Percentiles rank a stretch among this genome's conserved stretches.
These are phyloP conservation scores for Apiotrichum gracile DNA, from an alignment of 1,284 basidiomycete species.

Conservation along the genomic window DNA sequence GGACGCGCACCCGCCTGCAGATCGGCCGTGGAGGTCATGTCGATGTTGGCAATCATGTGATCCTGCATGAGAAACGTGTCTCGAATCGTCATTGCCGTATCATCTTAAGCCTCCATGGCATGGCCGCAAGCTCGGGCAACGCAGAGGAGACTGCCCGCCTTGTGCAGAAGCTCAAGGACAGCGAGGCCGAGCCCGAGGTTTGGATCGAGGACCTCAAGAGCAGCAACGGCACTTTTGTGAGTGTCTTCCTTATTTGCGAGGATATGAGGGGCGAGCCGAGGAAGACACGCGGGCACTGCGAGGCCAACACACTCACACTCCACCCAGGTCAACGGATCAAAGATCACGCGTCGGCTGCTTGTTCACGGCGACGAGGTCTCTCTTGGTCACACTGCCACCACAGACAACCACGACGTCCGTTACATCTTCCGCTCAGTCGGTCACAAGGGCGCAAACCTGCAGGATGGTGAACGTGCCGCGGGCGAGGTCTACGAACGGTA, in stretches of 20 bases:
- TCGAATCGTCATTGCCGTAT: constrained; percentile 43
- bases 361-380: constrained; percentile 75
- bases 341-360: constrained; percentile 55
- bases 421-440: constrained; percentile 50
- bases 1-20: constrained; percentile 33
- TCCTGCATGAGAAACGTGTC: constrained; percentile 39
- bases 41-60: constrained; percentile 33
- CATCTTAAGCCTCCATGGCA: constrained; percentile 29
- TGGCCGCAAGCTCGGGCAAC: constrained; percentile 9
- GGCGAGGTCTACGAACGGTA: constrained; percentile 46
- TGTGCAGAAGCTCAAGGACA: constrained; percentile 29
- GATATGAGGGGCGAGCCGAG: background rate
- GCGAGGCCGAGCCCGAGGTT: constrained; percentile 53
- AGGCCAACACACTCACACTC: background rate
- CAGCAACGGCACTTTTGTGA: constrained; percentile 79
- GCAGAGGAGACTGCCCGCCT: constrained; percentile 2
- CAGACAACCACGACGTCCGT: constrained; percentile 49
- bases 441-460: constrained; percentile 33
- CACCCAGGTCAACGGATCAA: constrained; percentile 62
- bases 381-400: constrained; percentile 57
- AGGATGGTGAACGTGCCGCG: constrained; percentile 43
- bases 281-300: background rate
- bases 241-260: constrained; percentile 36
- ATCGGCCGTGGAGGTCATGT: constrained; percentile 37
- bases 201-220: constrained; percentile 62